Evolutionary conservation across 495 filamentous ascomycete genomes (phyloP).

Genomic region (Penicillium crystallinum): DNA sequence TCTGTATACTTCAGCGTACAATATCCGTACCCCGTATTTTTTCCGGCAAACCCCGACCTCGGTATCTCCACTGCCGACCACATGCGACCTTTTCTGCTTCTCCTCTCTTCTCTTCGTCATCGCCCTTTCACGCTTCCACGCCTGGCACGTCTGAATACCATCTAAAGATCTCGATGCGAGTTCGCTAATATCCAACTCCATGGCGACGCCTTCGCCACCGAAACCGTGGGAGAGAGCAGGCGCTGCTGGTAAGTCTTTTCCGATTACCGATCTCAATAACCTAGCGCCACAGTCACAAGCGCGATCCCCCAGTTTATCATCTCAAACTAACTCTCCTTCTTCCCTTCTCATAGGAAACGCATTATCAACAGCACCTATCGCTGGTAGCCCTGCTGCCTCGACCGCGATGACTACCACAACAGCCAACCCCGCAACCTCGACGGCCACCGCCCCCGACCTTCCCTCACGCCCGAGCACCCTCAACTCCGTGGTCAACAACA

Average conservation of each 20-base stretch:
- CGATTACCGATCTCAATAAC: conserved; percentile 1
- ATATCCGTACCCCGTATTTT: neutral
- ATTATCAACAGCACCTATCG: conserved; percentile 32
- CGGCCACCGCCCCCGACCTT: conserved; percentile 59
- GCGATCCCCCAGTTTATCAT: conserved; percentile 7
- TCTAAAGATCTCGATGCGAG: conserved; percentile 28
- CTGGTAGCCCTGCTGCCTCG: conserved; percentile 33
- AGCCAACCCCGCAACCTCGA: conserved; percentile 33
- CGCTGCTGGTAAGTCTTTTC: conserved; percentile 43
- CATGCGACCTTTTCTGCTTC: conserved; percentile 21
- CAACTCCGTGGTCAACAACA: conserved; percentile 72
- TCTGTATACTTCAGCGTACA: neutral
- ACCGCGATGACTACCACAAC: conserved; percentile 36
- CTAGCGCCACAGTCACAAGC: conserved; percentile 3
- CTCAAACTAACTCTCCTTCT: conserved; percentile 1
- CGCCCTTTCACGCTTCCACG: conserved; percentile 1
- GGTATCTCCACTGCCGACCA: conserved; percentile 29
- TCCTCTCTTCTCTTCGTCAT: conserved; percentile 14
- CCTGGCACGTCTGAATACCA: neutral
- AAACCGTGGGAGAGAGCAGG: conserved; percentile 93
- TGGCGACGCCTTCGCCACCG: conserved; percentile 71
- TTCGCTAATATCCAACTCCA: conserved; percentile 27
- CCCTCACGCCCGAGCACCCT: conserved; percentile 74
- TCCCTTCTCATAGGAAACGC: conserved; percentile 29
- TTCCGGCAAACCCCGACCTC: conserved; percentile 26